Conservation (phyloP, 1,284 basidiomycete species). For the Sutorius eximius region DNA sequence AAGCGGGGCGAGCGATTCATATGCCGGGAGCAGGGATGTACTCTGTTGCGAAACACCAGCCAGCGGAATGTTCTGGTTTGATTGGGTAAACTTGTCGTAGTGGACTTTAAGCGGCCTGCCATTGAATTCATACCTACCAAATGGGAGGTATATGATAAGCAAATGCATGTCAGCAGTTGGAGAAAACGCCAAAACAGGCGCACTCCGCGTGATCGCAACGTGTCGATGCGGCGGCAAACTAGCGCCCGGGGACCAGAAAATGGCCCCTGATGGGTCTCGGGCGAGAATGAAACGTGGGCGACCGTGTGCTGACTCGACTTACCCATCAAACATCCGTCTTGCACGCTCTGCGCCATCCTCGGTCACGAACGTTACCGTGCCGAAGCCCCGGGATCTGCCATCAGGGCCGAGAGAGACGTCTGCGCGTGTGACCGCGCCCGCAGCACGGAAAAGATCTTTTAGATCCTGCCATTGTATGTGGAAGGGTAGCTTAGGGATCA, state of each 20-base stretch:
- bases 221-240: background rate
- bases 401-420: slow-evolving; percentile 93
- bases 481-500: slow-evolving; percentile 77
- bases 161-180: slow-evolving; percentile 1
- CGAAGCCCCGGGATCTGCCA: slow-evolving; percentile 90
- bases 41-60: slow-evolving; percentile 22
- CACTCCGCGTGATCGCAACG: background rate
- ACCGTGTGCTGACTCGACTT: slow-evolving; percentile 28
- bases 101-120: slow-evolving; percentile 84
- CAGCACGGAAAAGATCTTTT: slow-evolving; percentile 93
- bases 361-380: slow-evolving; percentile 92
- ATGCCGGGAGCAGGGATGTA: slow-evolving; percentile 21
- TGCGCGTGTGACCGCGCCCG: slow-evolving; percentile 91
- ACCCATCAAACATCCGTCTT: slow-evolving; percentile 86
- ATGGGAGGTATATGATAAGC: slow-evolving; percentile 9
- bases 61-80: slow-evolving; percentile 35
- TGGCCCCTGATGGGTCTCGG: background rate
- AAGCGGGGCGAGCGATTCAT: slow-evolving; percentile 30
- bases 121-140: slow-evolving; percentile 77
- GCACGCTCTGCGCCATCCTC: slow-evolving; percentile 87
- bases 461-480: slow-evolving; percentile 98
- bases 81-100: slow-evolving; percentile 72
- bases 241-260: background rate
- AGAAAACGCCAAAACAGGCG: background rate
- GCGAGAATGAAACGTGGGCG: background rate